phyloP scores from a whole-genome alignment of 2,329 filamentous ascomycete species.

The Sporothrix euskadiensis region DNA sequence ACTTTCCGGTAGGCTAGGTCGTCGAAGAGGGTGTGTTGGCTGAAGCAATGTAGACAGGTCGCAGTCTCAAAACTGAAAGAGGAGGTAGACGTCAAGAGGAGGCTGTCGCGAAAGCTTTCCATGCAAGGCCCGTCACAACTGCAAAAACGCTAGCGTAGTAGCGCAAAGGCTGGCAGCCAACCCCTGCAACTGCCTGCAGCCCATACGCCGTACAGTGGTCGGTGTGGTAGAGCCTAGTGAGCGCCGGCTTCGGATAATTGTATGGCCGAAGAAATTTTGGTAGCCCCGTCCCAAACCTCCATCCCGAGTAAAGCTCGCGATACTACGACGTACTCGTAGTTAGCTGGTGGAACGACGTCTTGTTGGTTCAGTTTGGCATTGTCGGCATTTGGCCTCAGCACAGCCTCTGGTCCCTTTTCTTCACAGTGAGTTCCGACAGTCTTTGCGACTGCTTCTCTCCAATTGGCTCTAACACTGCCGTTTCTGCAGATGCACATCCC shows the following conservation, averaged over 20 bases:
- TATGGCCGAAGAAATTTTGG: constrained; percentile 26
- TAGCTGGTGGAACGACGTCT: background rate
- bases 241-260: constrained; percentile 27
- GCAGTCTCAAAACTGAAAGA: background rate
- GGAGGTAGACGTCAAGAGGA: background rate
- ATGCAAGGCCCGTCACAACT: background rate
- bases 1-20: background rate
- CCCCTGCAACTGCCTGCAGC: background rate
- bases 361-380: background rate
- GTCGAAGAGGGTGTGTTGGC: background rate
- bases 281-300: background rate
- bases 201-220: too few relatives aligned
- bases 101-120: constrained; percentile 16
- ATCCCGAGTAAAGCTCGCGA: background rate
- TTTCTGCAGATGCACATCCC: constrained; percentile 23
- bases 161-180: background rate
- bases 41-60: background rate
- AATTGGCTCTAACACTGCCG: background rate
- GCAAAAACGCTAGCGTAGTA: background rate
- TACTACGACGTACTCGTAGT: background rate
- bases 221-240: too few relatives aligned
- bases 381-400: background rate
- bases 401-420: background rate
- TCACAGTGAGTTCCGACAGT: background rate
- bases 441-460: background rate